Base-by-base conservation (phyloP, 2,329 filamentous ascomycete species). In the Fusarium falciforme region DNA sequence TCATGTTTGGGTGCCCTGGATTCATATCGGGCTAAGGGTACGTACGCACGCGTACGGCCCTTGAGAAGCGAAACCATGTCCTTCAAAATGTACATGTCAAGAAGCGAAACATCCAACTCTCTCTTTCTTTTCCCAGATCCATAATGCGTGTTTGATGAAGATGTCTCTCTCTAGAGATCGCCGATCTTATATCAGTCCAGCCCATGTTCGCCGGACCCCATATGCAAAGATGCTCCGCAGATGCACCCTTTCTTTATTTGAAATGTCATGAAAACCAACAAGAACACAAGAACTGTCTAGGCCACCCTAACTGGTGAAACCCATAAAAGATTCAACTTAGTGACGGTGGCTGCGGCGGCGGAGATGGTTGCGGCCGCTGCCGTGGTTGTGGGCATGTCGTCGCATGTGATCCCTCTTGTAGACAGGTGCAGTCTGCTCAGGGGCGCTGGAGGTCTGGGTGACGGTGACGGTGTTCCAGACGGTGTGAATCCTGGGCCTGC, bases 381-480 rank as follows among this genome's bases (percentile, higher is more conserved):
- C 69, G 27, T 86, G 84, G 67, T 82, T 79, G 70, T 83, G 83
- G 20, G 77, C 70, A 72, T 85, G 82, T 66, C 84, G 82, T 66
- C 82, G 81, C 10, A 64, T 52, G 8, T 67, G 66, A 38, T 78
- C 71, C 67, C 74, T 72, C 73, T 81, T 81, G 71, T 73, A 75
- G 25, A 40, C 57, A 42, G 61, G 40, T 35, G 74, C 62, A 4
- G 66, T 73, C 57, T 75, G 40, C 25, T 61, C 66, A 60, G 76
- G 66, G 35, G 61, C 80, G 31, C 70, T 75, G 40, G 76, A 80
- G 29, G 70, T 67, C 52, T 77, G 68, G 12, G 82, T 88, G 31
- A 87, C 82, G 11, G 86, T 87, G 14, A 87, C 82, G 3, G 86
- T 86, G 75, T 86, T 81, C 77, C 81, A 86, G 61, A 87, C 81